A percentile compares a stretch with the other conserved stretches of the same genome.
These are phyloP conservation scores for Capronia americana DNA, from an alignment of 2,329 filamentous ascomycete genomes.

Conservation along the genomic window DNA sequence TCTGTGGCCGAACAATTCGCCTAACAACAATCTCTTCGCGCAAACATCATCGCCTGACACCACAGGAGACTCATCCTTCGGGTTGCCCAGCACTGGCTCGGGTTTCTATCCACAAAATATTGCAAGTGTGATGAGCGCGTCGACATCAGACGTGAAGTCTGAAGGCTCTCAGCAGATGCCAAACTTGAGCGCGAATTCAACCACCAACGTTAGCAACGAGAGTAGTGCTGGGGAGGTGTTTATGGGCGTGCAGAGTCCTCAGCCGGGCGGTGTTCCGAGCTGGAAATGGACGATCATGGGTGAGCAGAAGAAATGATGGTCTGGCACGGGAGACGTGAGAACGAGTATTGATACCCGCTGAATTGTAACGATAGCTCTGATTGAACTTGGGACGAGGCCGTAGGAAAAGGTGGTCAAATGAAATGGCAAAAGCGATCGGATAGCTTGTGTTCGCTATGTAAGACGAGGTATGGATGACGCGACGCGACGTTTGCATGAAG, in stretches of 20 bases:
- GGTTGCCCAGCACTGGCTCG: slow-evolving; percentile 22
- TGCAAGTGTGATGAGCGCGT: slow-evolving; percentile 25
- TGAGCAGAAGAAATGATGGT: slow-evolving; percentile 30
- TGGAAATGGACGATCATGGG: slow-evolving; percentile 40
- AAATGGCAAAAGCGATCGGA: background rate
- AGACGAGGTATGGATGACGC: background rate
- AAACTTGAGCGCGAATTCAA: slow-evolving; percentile 24
- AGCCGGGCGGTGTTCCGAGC: slow-evolving; percentile 32
- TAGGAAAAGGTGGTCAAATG: background rate
- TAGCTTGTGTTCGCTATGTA: background rate
- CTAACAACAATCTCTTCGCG: slow-evolving; percentile 34
- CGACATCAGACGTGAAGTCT: slow-evolving; percentile 29
- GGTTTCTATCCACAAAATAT: slow-evolving; percentile 29
- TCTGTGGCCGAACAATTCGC: slow-evolving; percentile 44
- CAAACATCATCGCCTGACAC: slow-evolving; percentile 31
- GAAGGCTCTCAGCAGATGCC: slow-evolving; percentile 26
- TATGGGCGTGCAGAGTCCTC: slow-evolving; percentile 39
- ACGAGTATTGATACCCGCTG: slow-evolving; percentile 22
- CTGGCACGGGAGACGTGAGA: background rate
- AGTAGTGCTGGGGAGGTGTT: slow-evolving; percentile 38
- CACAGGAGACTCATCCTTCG: slow-evolving; percentile 26
- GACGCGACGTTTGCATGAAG: background rate
- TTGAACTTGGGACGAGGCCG: background rate
- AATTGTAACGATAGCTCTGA: slow-evolving; percentile 23
- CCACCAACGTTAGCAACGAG: slow-evolving; percentile 22